Evolutionary conservation across 768 basidiomycete genomes (phyloP), one percentile per base, ranked within the genome.

Genomic region (Mycena vitilis): DNA sequence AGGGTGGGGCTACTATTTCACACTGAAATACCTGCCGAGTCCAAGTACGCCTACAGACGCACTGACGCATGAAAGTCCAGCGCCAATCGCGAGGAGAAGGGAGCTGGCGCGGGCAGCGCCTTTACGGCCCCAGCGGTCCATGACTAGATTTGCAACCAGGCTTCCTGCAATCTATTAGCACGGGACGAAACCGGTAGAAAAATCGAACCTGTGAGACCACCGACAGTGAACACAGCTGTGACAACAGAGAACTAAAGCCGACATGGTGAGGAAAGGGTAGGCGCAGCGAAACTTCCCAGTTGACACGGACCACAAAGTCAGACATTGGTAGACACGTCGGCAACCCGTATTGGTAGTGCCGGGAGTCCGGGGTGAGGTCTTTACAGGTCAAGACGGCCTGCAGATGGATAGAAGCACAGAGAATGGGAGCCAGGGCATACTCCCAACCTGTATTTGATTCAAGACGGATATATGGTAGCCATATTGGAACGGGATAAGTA

Each of bases 401-500:
- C 30, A 30, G 30, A 30, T 5, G 30, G 30, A 30, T 30, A 3
- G 30, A 30, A 30, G 30, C 30, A 30, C 30, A 30, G 30, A 30
- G 30, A 30, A 5, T 30, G 30, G 30, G 30, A 30, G 30, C 30
- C 5, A 30, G 30, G 2, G 30, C 30, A 30, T 30, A 30, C 30
- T 30, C 30, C 30, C 30, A 5, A 30, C 30, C 30, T 94, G 90
- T 30, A 96, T 90, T 76, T 96, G 95, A 77, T 98, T 98, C 66
- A 98, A 86, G 18, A 91, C 91, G 2, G 95, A 93, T 48, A 95
- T 94, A 78, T 97, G 95, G 78, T 93, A 98, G n/a, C 95, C 96
- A 81, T 94, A 95, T 87, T 94, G 86, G 74, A 93, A 93, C 12
- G 90, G 84, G 56, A 83, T 83, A 18, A 87, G 69, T 53, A 92